These are phyloP conservation scores for Arthrobotrys iridis DNA, from an alignment of 2,329 filamentous ascomycete genomes.

Conservation along the genomic window DNA sequence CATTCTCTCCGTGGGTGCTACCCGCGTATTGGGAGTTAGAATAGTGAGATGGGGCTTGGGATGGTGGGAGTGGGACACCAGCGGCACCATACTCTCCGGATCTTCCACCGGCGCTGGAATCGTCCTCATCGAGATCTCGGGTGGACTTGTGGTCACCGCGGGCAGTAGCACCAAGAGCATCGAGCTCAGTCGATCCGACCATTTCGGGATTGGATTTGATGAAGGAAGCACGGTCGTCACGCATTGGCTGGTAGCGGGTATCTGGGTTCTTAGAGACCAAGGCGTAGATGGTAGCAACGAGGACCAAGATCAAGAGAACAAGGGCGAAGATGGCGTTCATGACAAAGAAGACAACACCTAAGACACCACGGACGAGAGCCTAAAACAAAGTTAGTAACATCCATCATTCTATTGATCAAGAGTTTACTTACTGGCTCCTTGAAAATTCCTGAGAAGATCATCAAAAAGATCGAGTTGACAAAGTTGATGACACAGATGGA, in stretches of 20 bases:
- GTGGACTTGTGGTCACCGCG: conserved; percentile 77
- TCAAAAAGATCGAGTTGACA: conserved; percentile 84
- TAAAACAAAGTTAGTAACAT: conserved; percentile 58
- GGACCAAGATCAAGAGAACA: conserved; percentile 82
- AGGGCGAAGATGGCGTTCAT: conserved; percentile 85
- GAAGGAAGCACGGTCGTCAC: conserved; percentile 93
- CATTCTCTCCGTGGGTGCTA: conserved; percentile 37
- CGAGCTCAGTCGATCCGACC: conserved; percentile 80
- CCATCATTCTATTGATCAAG: conserved; percentile 26
- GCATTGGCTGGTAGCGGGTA: conserved; percentile 94
- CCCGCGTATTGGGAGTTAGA: conserved; percentile 44
- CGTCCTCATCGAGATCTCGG: conserved; percentile 76
- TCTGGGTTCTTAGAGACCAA: conserved; percentile 94
- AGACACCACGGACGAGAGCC: conserved; percentile 82
- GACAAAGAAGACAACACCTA: conserved; percentile 89
- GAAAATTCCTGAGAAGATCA: conserved; percentile 89
- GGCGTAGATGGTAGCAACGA: conserved; percentile 79
- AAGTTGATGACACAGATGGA: conserved; percentile 90
- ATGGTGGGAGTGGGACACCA: conserved; percentile 59
- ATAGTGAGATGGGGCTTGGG: conserved; percentile 57
- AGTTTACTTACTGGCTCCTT: conserved; percentile 74
- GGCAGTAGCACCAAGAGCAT: conserved; percentile 87
- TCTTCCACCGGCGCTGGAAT: conserved; percentile 71
- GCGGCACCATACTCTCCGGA: conserved; percentile 59
- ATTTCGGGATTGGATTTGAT: conserved; percentile 94